Evolutionary conservation across 2,329 filamentous ascomycete genomes (phyloP).

Genomic region (Trichoderma endophyticum): DNA sequence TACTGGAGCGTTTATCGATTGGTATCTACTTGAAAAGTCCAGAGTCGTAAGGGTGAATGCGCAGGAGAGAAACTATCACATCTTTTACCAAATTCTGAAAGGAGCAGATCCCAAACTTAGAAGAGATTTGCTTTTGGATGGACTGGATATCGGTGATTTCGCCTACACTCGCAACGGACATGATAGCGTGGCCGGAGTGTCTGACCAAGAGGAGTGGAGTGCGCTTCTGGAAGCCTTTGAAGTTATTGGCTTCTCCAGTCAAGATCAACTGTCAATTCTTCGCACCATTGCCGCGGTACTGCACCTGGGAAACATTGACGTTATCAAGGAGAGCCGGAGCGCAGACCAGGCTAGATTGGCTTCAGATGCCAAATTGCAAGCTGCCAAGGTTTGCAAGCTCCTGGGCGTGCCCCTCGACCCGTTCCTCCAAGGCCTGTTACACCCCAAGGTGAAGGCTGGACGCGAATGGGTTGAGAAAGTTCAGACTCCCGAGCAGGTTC

Average conservation of each 20-base stretch:
- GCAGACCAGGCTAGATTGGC: slow-evolving; percentile 86
- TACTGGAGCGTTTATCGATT: slow-evolving; percentile 93
- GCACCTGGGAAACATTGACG: slow-evolving; percentile 86
- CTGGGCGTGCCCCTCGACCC: slow-evolving; percentile 80
- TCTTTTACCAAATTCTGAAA: slow-evolving; percentile 93
- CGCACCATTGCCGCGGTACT: slow-evolving; percentile 86
- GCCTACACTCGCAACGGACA: slow-evolving; percentile 89
- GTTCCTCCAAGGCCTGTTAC: slow-evolving; percentile 83
- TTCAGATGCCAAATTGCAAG: slow-evolving; percentile 69
- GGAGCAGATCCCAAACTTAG: slow-evolving; percentile 74
- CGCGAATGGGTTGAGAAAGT: slow-evolving; percentile 98
- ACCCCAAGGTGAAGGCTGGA: slow-evolving; percentile 91
- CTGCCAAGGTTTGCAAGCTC: slow-evolving; percentile 75
- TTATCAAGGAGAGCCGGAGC: slow-evolving; percentile 85
- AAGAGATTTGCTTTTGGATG: slow-evolving; percentile 71
- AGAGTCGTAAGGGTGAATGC: slow-evolving; percentile 84
- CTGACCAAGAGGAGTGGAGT: slow-evolving; percentile 87
- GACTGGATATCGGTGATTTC: slow-evolving; percentile 79
- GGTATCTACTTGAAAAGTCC: slow-evolving; percentile 98
- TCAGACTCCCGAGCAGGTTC: slow-evolving; percentile 94
- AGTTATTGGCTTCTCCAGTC: slow-evolving; percentile 87
- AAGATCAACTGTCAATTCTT: slow-evolving; percentile 79
- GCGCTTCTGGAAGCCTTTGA: slow-evolving; percentile 86
- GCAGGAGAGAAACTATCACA: slow-evolving; percentile 91
- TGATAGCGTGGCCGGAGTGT: slow-evolving; percentile 85